Base-by-base conservation (phyloP, 208 protist species). In the Lotmaria passim region DNA sequence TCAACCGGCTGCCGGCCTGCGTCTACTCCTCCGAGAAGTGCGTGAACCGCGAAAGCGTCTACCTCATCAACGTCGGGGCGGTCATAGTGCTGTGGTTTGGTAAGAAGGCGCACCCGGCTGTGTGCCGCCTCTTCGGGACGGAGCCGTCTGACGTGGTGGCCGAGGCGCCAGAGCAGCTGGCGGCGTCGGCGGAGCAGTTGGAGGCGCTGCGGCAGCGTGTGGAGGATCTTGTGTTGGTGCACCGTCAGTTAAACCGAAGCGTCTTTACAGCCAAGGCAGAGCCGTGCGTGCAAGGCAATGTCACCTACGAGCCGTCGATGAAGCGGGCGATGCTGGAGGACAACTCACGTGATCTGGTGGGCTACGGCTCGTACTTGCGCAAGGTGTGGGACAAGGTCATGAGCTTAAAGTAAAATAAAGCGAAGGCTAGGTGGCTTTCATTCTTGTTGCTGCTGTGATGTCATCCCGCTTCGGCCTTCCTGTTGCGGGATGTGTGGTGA, bases 71-170 rank as follows among this genome's bases (percentile, higher is more conserved):
- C 55, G 58, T 87, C 33, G 84, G 83, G 8, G 28, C 43, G 0
- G 74, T 84, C 15, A 65, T 96, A 3, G 86, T 96, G 30, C 47
- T 96, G 68, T 96, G 87, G 87, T 90, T 85, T 43, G 88, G 91
- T 46, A 79, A 80, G 43, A 64, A 69, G 21, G 71, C 69, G 11
- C 68, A 92, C 41, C 73, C 69, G 1, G 21, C 51, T n/a, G 61
- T 96, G 2, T 62, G 85, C 44, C 34, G 69, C 19, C 72, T 79
- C 1, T 81, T 96, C n/a, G 86, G 84, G 5, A 34, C 90, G 0
- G 62, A 73, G 30, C 60, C 58, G 38, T 36, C 50, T 15, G 82
- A 89, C 30, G 53, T 59, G 12, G 34, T 60, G 0, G 41, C 55
- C 24, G 75, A 56, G n/a, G 47, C 36, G 47, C 65, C 69, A 38